Percentiles rank a stretch among this genome's conserved stretches.
Conservation (phyloP, 164 flowering plant genomes). For the Tetrastigma voinierianum region DNA sequence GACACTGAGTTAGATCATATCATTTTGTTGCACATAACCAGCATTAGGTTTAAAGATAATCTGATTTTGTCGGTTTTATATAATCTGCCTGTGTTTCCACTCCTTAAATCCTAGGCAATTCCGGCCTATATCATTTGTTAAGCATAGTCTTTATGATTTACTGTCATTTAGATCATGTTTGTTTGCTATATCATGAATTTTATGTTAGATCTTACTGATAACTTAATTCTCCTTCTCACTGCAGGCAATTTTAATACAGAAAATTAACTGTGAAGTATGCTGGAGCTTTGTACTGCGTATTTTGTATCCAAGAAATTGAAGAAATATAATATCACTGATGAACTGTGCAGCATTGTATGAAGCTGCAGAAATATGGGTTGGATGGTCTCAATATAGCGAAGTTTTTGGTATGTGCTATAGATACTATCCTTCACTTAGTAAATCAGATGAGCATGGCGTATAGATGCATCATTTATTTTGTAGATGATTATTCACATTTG, state of each 20-base stretch:
- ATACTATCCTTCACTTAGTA: neutral
- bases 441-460: neutral
- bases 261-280: conserved; percentile 71
- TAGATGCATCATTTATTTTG: too few relatives aligned
- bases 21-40: too few relatives aligned
- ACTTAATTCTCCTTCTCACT: neutral
- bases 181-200: neutral
- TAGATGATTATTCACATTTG: too few relatives aligned
- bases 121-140: too few relatives aligned
- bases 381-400: conserved; percentile 61
- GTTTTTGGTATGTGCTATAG: conserved; percentile 55
- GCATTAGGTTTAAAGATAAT: too few relatives aligned
- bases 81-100: too few relatives aligned
- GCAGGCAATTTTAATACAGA: conserved; percentile 72
- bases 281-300: conserved; percentile 85
- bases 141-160: too few relatives aligned
- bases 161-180: neutral
- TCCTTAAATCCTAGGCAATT: too few relatives aligned
- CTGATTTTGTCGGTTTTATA: too few relatives aligned
- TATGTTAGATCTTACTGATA: neutral
- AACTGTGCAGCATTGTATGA: conserved; percentile 76
- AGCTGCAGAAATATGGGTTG: conserved; percentile 88
- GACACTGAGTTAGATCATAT: too few relatives aligned
- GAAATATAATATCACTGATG: conserved; percentile 79
- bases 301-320: conserved; percentile 81